Evolutionary conservation across 2,329 filamentous ascomycete species (phyloP).

Genomic region (Sporothrix dimorphospora): DNA sequence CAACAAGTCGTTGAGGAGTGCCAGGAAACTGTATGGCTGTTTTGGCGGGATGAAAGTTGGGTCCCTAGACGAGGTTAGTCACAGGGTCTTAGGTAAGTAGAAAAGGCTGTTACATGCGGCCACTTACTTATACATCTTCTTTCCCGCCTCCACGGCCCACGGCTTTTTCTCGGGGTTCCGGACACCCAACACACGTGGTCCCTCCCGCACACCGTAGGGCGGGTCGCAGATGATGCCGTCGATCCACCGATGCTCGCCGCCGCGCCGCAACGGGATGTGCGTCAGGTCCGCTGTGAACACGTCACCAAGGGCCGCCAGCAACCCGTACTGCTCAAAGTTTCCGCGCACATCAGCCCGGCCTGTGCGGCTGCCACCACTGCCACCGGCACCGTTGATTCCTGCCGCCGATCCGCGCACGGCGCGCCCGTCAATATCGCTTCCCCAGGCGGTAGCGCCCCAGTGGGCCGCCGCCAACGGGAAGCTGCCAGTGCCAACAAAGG

Average conservation of each 20-base stretch:
- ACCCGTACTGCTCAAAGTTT: constrained; percentile 84
- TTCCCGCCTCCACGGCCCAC: constrained; percentile 69
- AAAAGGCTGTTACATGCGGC: no score
- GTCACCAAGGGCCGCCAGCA: constrained; percentile 69
- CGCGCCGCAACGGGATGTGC: constrained; percentile 71
- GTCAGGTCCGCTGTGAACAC: constrained; percentile 86
- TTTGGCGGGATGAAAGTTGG: constrained; percentile 82
- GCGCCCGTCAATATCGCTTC: constrained; percentile 91
- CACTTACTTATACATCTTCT: constrained; percentile 67
- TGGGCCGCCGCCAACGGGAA: constrained; percentile 89
- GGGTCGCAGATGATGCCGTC: constrained; percentile 96
- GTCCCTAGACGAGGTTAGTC: constrained; percentile 33
- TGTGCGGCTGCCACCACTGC: constrained; percentile 30
- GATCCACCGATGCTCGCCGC: constrained; percentile 55
- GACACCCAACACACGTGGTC: constrained; percentile 81
- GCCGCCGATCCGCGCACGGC: constrained; percentile 74
- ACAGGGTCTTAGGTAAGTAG: no score
- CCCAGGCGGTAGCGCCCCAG: constrained; percentile 81
- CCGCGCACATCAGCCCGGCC: constrained; percentile 54
- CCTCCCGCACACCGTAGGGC: constrained; percentile 93
- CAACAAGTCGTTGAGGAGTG: constrained; percentile 88
- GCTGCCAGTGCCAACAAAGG: constrained; percentile 92
- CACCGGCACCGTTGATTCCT: constrained; percentile 44
- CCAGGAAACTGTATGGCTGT: constrained; percentile 86
- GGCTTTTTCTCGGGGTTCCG: constrained; percentile 65